Evolutionary conservation across 2,329 filamentous ascomycete species (phyloP).

Genomic region (Hypoxylon sp.): DNA sequence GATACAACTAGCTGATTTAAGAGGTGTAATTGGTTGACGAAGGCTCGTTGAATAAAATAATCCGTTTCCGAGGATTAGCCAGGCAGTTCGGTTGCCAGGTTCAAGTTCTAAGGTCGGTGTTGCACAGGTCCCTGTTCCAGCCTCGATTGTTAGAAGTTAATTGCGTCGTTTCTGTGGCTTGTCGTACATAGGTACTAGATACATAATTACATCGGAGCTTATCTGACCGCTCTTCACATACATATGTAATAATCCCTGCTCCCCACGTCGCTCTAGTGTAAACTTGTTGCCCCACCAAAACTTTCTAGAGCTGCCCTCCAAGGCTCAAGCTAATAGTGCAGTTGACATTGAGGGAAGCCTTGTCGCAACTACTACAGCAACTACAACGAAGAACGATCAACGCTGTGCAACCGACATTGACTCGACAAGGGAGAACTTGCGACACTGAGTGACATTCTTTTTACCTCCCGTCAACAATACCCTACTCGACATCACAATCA

Average conservation of each 20-base stretch:
- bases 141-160: too few relatives aligned
- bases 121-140: too few relatives aligned
- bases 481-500: not conserved
- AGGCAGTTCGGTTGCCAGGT: constrained; percentile 2
- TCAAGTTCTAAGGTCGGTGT: too few relatives aligned
- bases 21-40: constrained; percentile 19
- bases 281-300: constrained; percentile 27
- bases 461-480: not conserved
- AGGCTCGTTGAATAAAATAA: constrained; percentile 20
- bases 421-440: not conserved
- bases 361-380: constrained; percentile 23
- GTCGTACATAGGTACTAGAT: too few relatives aligned
- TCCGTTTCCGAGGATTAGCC: constrained; percentile 32
- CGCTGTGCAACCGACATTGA: not conserved
- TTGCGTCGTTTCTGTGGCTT: constrained; percentile 11
- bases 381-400: not conserved
- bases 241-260: constrained; percentile 26
- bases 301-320: constrained; percentile 24
- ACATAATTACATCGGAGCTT: too few relatives aligned
- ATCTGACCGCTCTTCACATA: too few relatives aligned
- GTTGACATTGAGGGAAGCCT: constrained; percentile 15
- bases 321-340: not conserved
- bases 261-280: constrained; percentile 22
- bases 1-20: constrained; percentile 20
- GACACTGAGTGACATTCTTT: not conserved